Conservation (phyloP, 78 protist species). For the Planoprotostelium fungivorum region DNA sequence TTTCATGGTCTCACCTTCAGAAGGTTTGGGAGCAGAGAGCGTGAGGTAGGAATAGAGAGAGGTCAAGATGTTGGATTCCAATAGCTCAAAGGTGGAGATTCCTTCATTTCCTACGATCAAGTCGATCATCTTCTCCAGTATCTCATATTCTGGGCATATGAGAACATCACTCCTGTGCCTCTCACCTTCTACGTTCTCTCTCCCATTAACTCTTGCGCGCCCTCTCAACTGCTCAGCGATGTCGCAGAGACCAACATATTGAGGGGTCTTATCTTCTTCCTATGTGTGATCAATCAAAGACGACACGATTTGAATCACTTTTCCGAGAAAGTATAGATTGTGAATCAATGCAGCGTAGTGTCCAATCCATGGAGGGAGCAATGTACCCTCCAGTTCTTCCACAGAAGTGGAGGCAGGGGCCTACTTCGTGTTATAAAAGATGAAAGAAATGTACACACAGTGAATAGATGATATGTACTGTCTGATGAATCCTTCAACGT, state of each 20-base stretch:
- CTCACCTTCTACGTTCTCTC: conserved; percentile 34
- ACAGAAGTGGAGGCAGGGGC: no score
- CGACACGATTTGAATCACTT: no score
- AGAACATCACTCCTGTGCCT: background rate
- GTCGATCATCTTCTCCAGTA: conserved; percentile 31
- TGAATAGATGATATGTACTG: background rate
- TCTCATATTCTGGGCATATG: conserved; percentile 3
- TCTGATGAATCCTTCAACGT: no score
- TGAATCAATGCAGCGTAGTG: no score
- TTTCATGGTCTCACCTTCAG: no score
- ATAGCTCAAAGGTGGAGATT: conserved; percentile 51
- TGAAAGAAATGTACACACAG: background rate
- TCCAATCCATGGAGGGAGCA: no score
- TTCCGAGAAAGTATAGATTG: no score
- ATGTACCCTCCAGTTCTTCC: no score
- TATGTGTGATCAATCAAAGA: no score
- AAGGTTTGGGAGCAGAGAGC: no score
- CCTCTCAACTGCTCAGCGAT: background rate
- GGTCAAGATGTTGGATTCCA: conserved; percentile 40
- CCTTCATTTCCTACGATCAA: conserved; percentile 24
- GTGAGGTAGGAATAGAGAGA: conserved; percentile 34
- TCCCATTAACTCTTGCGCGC: conserved; percentile 13
- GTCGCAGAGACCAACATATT: background rate
- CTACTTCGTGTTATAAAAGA: no score
- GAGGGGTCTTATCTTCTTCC: no score